Evolutionary conservation across 257 asterid species (phyloP).

Genomic region (Plantago elongata): DNA sequence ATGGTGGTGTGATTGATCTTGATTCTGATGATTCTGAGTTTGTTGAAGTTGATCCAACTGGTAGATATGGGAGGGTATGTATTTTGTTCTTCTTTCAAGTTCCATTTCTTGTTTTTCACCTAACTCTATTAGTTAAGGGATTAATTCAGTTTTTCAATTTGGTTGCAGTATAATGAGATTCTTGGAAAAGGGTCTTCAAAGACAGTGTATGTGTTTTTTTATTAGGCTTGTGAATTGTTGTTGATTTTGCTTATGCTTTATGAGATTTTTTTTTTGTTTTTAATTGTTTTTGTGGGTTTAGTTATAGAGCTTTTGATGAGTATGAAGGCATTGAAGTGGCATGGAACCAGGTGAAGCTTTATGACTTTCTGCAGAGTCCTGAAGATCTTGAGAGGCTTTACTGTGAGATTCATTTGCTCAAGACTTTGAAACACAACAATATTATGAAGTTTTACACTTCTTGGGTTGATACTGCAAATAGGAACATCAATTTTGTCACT

Average conservation of each 20-base stretch:
- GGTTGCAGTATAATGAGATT: constrained; percentile 85
- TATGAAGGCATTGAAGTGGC: constrained; percentile 97
- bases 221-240: constrained; percentile 12
- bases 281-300: constrained; percentile 22
- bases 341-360: constrained; percentile 92
- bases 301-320: constrained; percentile 94
- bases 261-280: not conserved
- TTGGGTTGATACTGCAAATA: constrained; percentile 80
- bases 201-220: constrained; percentile 58
- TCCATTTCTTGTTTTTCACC: constrained; percentile 12
- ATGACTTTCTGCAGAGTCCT: constrained; percentile 74
- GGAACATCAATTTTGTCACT: constrained; percentile 94
- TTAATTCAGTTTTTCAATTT: constrained; percentile 18
- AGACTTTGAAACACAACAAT: constrained; percentile 73
- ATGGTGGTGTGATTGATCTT: constrained; percentile 61
- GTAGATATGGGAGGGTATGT: constrained; percentile 92
- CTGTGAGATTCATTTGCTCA: constrained; percentile 87
- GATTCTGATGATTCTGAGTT: constrained; percentile 68
- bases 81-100: not conserved
- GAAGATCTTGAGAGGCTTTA: constrained; percentile 93
- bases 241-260: not conserved
- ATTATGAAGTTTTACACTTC: constrained; percentile 91
- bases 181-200: constrained; percentile 96
- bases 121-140: not conserved
- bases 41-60: constrained; percentile 92